A percentile compares a stretch with the other conserved stretches of the same genome.
Conservation (phyloP, 192 early-diverging fungal species). For the Backusella tuberculispora region DNA sequence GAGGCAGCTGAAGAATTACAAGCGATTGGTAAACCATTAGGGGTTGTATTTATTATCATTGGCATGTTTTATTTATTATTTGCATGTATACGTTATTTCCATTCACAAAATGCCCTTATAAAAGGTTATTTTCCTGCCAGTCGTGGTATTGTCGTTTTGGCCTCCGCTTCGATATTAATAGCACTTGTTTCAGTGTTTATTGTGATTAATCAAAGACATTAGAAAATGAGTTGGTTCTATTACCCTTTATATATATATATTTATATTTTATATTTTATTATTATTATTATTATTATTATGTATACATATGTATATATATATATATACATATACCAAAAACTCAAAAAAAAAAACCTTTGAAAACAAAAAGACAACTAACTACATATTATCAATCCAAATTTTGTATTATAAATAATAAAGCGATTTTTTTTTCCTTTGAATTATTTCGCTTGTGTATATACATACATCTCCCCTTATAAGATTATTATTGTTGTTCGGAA, state of each 20-base stretch:
- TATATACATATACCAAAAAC: neutral
- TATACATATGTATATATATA: no score
- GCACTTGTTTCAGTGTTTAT: constrained; percentile 39
- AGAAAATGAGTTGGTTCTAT: neutral
- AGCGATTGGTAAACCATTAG: constrained; percentile 52
- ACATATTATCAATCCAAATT: no score
- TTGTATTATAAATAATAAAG: constrained; percentile 1
- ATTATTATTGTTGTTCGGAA: neutral
- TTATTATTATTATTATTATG: neutral
- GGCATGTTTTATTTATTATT: constrained; percentile 66
- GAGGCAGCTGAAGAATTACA: neutral
- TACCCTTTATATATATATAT: no score
- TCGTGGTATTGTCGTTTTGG: constrained; percentile 56
- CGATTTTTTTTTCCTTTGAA: no score
- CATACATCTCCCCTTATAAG: neutral
- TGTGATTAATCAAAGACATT: neutral
- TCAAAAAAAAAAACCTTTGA: neutral
- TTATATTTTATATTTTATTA: no score
- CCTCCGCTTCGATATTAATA: constrained; percentile 39
- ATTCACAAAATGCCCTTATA: constrained; percentile 67
- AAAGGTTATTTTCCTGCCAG: constrained; percentile 75
- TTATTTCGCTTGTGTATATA: no score
- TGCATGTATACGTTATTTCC: constrained; percentile 70
- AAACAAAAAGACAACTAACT: no score
- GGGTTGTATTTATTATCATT: constrained; percentile 62